Evolutionary conservation across 176 grass and related monocot genomes (phyloP), one percentile per base, ranked within the genome.

Genomic region (Oryza brachyantha): DNA sequence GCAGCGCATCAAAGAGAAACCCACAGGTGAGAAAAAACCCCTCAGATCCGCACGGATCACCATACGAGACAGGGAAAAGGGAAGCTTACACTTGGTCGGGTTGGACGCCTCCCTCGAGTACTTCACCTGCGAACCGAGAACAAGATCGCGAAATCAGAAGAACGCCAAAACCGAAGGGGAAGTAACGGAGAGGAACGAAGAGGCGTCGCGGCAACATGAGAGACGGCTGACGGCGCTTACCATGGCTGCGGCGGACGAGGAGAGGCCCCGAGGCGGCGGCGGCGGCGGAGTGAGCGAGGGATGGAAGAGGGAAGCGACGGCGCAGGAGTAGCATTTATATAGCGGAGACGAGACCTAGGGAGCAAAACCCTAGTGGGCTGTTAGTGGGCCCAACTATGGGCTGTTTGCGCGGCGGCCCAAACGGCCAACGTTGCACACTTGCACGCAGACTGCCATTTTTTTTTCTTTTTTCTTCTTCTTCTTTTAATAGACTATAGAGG

Each of bases 31-130:
- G 66, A 80, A 85, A 83, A 36, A n/a, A n/a, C n/a, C 21, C 36
- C 0, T 19, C 26, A 32, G 72, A 83, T 81, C 37, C 21, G 41
- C 22, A 6, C 9, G 81, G 38, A 45, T 35, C 71, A 79, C 24
- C 29, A 26, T 19, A 35, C 0, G 0, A 43, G 42, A 28, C 12
- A n/a, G 55, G 57, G 0, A 3, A 21, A 52, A 52, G 25, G 41
- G 10, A 43, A 50, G 60, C 91, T 90, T 93, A 93, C 91, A 94
- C 79, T 94, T 94, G 86, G 92, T 94, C 16, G 83, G 72, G 67
- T 94, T 94, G 10, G 70, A 8, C 6, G 92, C 86, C 27, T 94
- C 92, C 72, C 65, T 88, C 41, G 88, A 91, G 86, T 94, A 94
- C 68, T 86, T 91, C 86, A 94, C 92, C 83, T 93, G 86, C 5